Base-by-base conservation (phyloP, 371 early-diverging fungal genomes). In the Syncephalastrum monosporum region DNA sequence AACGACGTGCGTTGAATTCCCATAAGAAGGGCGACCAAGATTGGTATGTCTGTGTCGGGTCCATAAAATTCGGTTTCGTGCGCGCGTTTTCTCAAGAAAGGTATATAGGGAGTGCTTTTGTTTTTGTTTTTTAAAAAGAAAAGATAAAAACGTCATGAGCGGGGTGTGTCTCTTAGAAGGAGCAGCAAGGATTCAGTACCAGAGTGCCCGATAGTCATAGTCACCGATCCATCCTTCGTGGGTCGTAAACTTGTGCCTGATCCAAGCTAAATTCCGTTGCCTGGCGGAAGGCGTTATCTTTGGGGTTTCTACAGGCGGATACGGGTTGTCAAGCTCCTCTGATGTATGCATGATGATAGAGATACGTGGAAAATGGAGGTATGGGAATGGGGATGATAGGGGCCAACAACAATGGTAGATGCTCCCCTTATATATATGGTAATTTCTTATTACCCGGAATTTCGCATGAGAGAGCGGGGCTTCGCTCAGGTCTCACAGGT, bases 1-100 rank as follows among this genome's bases (percentile, higher is more conserved):
- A 6, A 29, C 15, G 29, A 47, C 53, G 12, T 64, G 64, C 68
- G 68, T 49, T 68, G 68, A 15, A 68, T 45, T 15, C 64, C 64
- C 66, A 70, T 70, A 2, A 70, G 49, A 21, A 70, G 42, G n/a
- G 70, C 63, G 8, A 70, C 57, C 21, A 66, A 12, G 24, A 70
- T 46, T 16, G 70, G 70, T 12, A 66, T 42, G n/a, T 57, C 55
- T 14, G 65, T 66, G 44, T 70, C 42, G 15, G 63, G 66, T 4
- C 70, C 66, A 54, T 63, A 70, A 43, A 70, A 70, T 38, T 61
- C 47, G 42, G 61, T 59, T 41, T 27, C 56, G 25, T 54, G 43
- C 29, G 45, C 38, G 7, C 47, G 45, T 54, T 46, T 50, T 21
- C 44, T 54, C 17, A 53, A 14, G 19, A 60, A 64, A 12, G 69